Conservation (phyloP, 1,139 yeast genomes). For the Yamadazyma triangularis region DNA sequence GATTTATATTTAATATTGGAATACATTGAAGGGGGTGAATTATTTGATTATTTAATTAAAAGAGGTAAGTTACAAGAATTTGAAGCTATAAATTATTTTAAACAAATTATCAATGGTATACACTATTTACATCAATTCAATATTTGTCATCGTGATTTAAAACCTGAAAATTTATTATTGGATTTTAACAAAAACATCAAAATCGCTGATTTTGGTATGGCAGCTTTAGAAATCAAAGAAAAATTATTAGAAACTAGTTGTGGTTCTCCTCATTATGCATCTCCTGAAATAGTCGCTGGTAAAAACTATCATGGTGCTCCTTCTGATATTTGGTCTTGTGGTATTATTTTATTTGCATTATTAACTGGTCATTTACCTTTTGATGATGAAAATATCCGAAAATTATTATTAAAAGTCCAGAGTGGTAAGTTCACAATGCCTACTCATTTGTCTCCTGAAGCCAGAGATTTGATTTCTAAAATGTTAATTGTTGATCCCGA, state of each 20-base stretch:
- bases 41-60: conserved; percentile 86
- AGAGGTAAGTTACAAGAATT: conserved; percentile 83
- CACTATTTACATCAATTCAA: conserved; percentile 91
- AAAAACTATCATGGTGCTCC: conserved; percentile 94
- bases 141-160: conserved; percentile 91
- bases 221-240: conserved; percentile 90
- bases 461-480: conserved; percentile 75
- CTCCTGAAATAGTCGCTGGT: conserved; percentile 97
- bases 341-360: conserved; percentile 87
- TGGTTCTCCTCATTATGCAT: conserved; percentile 98
- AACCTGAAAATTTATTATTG: conserved; percentile 87
- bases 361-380: conserved; percentile 94
- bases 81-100: conserved; percentile 86
- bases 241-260: conserved; percentile 89
- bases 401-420: conserved; percentile 82
- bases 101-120: conserved; percentile 90
- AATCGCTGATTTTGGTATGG: conserved; percentile 99
- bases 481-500: conserved; percentile 82
- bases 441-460: conserved; percentile 69
- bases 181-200: conserved; percentile 88
- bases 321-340: conserved; percentile 98
- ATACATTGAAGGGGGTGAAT: conserved; percentile 96
- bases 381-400: conserved; percentile 92
- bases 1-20: conserved; percentile 88
- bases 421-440: conserved; percentile 87